Percentiles rank a stretch among this genome's conserved stretches.
phyloP scores from a whole-genome alignment of 345 rosid species.

The Populus ilicifolia region DNA sequence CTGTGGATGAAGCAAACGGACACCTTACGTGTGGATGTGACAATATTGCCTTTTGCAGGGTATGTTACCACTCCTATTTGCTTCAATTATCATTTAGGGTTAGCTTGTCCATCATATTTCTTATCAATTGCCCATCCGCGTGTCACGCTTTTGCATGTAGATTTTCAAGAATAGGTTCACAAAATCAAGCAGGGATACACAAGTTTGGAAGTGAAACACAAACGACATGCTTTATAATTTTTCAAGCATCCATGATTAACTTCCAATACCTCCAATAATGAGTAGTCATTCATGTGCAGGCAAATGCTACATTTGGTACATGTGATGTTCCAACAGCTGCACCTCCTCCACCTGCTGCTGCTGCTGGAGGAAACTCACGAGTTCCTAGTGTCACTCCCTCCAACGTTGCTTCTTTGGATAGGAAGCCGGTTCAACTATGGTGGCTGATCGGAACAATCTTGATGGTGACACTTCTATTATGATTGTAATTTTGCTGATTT shows the following conservation, averaged over 20 bases:
- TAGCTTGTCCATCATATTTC: neutral
- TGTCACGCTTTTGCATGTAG: neutral
- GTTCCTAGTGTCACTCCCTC: slow-evolving; percentile 5
- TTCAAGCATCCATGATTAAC: neutral
- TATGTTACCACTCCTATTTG: slow-evolving; percentile 15
- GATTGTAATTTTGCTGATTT: slow-evolving; percentile 15
- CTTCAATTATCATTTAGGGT: neutral
- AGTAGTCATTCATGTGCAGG: slow-evolving; percentile 36
- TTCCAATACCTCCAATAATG: neutral
- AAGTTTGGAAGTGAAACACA: neutral
- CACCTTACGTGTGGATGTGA: slow-evolving; percentile 91
- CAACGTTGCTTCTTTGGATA: slow-evolving; percentile 26
- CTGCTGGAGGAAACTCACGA: slow-evolving; percentile 16
- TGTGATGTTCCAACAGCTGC: slow-evolving; percentile 67
- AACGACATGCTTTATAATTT: neutral
- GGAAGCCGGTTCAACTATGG: slow-evolving; percentile 18
- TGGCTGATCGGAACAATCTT: slow-evolving; percentile 38
- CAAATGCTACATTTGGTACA: slow-evolving; percentile 64
- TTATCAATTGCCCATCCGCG: neutral
- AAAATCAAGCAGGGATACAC: neutral
- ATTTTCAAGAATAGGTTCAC: neutral
- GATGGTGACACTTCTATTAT: slow-evolving; percentile 27
- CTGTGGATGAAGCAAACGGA: slow-evolving; percentile 76
- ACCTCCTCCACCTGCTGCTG: slow-evolving; percentile 71
- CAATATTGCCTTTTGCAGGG: slow-evolving; percentile 74